Conservation (phyloP, 352 stramenopile species). For the Pythium rhizo-oryzae region DNA sequence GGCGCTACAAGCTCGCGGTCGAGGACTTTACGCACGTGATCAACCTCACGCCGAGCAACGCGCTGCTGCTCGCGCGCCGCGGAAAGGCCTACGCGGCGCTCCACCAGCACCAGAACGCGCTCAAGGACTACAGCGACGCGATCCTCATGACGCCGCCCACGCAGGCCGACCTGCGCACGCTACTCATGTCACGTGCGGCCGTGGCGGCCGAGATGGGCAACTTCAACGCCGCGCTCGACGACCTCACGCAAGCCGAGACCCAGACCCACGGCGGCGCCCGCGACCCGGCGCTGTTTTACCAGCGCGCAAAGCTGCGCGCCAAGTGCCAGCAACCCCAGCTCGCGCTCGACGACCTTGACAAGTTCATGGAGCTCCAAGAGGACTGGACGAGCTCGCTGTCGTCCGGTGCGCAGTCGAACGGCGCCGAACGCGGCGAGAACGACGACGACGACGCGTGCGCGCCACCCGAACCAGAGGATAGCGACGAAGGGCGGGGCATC, state of each 20-base stretch:
- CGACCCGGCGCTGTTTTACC: slow-evolving; percentile 61
- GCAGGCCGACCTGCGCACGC: slow-evolving; percentile 37
- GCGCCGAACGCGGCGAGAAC: slow-evolving; percentile 17
- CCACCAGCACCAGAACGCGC: slow-evolving; percentile 48
- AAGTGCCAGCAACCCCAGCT: slow-evolving; percentile 48
- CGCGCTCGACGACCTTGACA: slow-evolving; percentile 61
- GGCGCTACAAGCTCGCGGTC: slow-evolving; percentile 63
- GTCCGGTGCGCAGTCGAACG: neutral
- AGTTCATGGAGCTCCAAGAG: slow-evolving; percentile 71
- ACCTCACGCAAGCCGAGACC: slow-evolving; percentile 51
- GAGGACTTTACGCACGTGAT: slow-evolving; percentile 79
- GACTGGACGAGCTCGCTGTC: slow-evolving; percentile 26
- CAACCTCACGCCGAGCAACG: slow-evolving; percentile 62
- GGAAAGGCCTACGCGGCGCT: slow-evolving; percentile 63
- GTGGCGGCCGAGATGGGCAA: slow-evolving; percentile 64
- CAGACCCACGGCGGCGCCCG: slow-evolving; percentile 42
- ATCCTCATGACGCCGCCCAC: slow-evolving; percentile 46
- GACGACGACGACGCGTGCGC: slow-evolving; percentile 22
- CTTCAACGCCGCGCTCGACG: slow-evolving; percentile 50
- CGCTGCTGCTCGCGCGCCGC: slow-evolving; percentile 68
- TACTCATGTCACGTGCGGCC: slow-evolving; percentile 58
- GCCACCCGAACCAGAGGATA: slow-evolving; percentile 7
- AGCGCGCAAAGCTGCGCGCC: slow-evolving; percentile 55
- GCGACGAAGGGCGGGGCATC: slow-evolving; percentile 22
- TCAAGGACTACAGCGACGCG: slow-evolving; percentile 69